Conservation (phyloP, 2,329 filamentous ascomycete species). For the Calonectria leucothoes region DNA sequence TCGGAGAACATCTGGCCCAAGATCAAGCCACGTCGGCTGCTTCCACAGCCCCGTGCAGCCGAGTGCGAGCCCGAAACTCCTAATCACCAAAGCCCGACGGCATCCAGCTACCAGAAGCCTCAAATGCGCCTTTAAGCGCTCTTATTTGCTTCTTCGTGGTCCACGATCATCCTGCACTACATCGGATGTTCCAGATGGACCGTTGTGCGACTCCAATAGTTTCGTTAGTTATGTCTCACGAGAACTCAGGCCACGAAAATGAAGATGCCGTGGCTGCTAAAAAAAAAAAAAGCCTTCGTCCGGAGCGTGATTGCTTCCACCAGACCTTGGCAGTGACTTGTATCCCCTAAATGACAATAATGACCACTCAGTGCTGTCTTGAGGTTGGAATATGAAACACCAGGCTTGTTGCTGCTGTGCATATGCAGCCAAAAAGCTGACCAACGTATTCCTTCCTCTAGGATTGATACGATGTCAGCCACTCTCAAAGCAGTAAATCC, state of each 20-base stretch:
- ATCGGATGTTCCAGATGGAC: constrained; percentile 12
- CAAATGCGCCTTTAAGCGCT: too few species aligned
- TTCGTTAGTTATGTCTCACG: constrained; percentile 24
- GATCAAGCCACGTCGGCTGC: not conserved
- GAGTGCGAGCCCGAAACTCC: not conserved
- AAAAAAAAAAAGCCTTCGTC: not conserved
- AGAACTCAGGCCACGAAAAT: not conserved
- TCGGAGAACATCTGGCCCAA: not conserved
- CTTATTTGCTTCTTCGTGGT: not conserved
- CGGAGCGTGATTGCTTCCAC: constrained; percentile 4
- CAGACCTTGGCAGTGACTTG: constrained; percentile 1
- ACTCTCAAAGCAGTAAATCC: not conserved
- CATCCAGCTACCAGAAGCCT: not conserved
- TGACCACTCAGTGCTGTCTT: constrained; percentile 9
- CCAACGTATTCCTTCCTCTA: not conserved
- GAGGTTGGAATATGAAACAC: constrained; percentile 23
- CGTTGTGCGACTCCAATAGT: constrained; percentile 20
- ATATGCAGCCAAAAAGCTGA: not conserved
- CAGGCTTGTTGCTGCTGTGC: not conserved
- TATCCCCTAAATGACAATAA: not conserved
- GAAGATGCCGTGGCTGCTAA: not conserved
- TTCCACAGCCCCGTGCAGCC: not conserved
- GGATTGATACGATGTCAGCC: not conserved
- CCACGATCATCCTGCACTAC: not conserved
- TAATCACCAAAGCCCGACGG: not conserved